These are phyloP conservation scores for Phytopythium mirpurense DNA, from an alignment of 352 stramenopile species.

Conservation along the genomic window DNA sequence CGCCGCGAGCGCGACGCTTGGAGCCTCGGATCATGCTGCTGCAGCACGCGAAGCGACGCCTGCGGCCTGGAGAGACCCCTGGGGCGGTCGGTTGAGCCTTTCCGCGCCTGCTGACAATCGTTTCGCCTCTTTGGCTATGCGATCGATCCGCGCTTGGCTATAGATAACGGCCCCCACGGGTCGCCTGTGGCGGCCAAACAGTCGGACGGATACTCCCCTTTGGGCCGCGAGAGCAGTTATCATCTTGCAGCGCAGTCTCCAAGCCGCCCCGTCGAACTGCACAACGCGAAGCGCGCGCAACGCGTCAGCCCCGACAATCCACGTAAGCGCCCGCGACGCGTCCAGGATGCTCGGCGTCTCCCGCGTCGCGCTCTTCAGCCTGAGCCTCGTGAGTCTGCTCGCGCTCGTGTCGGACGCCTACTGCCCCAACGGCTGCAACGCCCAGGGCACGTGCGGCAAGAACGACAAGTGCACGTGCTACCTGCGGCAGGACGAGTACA, in stretches of 20 bases:
- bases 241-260: neutral
- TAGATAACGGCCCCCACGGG: conserved; percentile 3
- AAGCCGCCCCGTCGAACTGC: neutral
- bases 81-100: neutral
- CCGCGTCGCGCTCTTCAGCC: conserved; percentile 32
- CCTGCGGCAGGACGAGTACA: conserved; percentile 53
- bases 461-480: conserved; percentile 94
- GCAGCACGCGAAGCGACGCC: conserved; percentile 4
- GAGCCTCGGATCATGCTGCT: neutral
- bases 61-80: neutral
- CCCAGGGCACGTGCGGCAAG: conserved; percentile 77
- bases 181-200: conserved; percentile 1
- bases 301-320: neutral
- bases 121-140: conserved; percentile 3
- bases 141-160: too few species aligned
- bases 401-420: conserved; percentile 33
- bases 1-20: conserved; percentile 6
- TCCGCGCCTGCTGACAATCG: neutral
- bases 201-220: neutral
- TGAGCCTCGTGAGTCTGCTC: conserved; percentile 28
- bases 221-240: neutral
- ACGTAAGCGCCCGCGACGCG: neutral
- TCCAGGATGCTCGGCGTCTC: conserved; percentile 34
- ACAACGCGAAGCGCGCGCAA: conserved; percentile 6
- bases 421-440: conserved; percentile 83